Percentiles rank a stretch among this genome's conserved stretches.
Conservation (phyloP, 2,329 filamentous ascomycete species). For the Mycosphaerella sp. region DNA sequence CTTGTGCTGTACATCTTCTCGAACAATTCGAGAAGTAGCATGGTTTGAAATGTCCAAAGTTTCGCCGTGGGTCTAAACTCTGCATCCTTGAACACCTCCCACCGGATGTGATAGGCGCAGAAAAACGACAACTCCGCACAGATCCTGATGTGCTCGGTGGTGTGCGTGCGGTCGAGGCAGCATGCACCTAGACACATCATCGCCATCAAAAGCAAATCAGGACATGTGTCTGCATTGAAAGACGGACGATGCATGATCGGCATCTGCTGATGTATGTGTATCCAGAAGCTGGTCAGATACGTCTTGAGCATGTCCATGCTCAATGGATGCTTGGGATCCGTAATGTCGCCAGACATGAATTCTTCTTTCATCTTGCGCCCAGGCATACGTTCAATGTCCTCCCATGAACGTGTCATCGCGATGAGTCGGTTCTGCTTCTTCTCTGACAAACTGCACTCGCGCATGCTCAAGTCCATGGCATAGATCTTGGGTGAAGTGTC, state of each 20-base stretch:
- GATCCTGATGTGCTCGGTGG: conserved; percentile 63
- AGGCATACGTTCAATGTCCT: conserved; percentile 69
- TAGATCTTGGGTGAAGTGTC: conserved; percentile 13
- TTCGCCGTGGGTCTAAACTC: conserved; percentile 90
- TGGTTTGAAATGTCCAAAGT: conserved; percentile 89
- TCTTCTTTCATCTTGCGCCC: conserved; percentile 68
- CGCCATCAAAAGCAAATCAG: conserved; percentile 73
- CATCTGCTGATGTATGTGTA: conserved; percentile 87
- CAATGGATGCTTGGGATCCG: conserved; percentile 55
- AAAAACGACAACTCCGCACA: conserved; percentile 85
- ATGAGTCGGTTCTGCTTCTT: conserved; percentile 73
- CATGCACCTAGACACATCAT: conserved; percentile 92
- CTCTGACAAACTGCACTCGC: conserved; percentile 75
- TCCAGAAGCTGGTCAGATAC: conserved; percentile 91
- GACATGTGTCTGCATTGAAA: conserved; percentile 80
- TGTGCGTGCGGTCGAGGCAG: conserved; percentile 77
- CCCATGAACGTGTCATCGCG: conserved; percentile 72
- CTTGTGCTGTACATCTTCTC: conserved; percentile 98
- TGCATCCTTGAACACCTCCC: conserved; percentile 88
- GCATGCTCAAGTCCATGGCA: conserved; percentile 65
- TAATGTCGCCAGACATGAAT: conserved; percentile 71
- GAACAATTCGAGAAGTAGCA: conserved; percentile 83
- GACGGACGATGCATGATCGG: conserved; percentile 93
- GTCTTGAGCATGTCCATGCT: conserved; percentile 93
- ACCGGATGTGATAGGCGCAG: conserved; percentile 84